Percentiles rank a stretch among this genome's conserved stretches.
These are phyloP conservation scores for Hevea brasiliensis DNA, from an alignment of 345 rosid species.

Conservation along the genomic window DNA sequence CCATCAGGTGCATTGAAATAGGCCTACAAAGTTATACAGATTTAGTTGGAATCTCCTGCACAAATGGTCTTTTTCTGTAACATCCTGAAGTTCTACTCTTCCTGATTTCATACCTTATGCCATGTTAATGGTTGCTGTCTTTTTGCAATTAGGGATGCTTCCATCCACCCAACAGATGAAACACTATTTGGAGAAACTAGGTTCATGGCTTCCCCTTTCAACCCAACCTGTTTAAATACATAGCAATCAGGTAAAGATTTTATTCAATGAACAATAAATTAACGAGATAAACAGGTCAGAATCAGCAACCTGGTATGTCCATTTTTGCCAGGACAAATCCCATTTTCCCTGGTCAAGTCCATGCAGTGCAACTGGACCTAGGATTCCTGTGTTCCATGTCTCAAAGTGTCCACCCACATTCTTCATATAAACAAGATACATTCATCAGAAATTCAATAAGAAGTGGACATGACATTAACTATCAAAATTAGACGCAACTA, in stretches of 20 bases:
- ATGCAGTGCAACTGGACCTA: conserved; percentile 90
- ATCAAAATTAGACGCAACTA: background rate
- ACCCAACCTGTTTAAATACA: conserved; percentile 63
- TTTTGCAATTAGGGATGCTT: conserved; percentile 45
- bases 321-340: conserved; percentile 91
- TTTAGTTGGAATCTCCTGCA: background rate
- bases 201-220: conserved; percentile 82
- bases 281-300: conserved; percentile 3
- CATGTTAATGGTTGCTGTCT: conserved; percentile 84
- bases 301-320: conserved; percentile 87
- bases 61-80: background rate
- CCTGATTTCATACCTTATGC: conserved; percentile 68
- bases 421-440: conserved; percentile 37
- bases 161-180: conserved; percentile 32
- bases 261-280: background rate
- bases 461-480: background rate
- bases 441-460: background rate
- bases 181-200: conserved; percentile 31
- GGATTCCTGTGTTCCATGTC: conserved; percentile 93
- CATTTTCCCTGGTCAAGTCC: conserved; percentile 86
- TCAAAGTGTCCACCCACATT: conserved; percentile 96
- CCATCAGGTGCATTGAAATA: conserved; percentile 92
- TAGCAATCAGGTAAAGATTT: conserved; percentile 12
- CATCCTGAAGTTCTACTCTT: background rate
- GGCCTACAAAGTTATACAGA: conserved; percentile 43